Percentiles rank a stretch among this genome's conserved stretches.
Conservation (phyloP, 164 flowering plant species). For the Piper longum region DNA sequence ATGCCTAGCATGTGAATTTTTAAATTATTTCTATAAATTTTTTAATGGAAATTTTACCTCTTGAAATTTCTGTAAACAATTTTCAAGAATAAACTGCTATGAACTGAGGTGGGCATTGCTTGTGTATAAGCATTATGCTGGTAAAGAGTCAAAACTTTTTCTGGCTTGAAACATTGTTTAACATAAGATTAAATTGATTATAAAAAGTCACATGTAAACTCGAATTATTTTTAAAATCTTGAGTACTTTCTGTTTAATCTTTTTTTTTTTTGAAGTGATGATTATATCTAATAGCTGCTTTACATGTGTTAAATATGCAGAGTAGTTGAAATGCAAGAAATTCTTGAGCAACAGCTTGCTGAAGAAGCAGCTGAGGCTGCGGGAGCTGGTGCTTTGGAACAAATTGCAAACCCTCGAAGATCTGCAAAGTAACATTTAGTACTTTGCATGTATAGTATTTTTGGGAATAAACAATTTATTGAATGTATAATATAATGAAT, state of each 20-base stretch:
- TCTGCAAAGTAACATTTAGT: slow-evolving; percentile 43
- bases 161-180: background rate
- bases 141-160: background rate
- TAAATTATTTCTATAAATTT: too few relatives aligned
- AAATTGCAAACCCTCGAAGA: slow-evolving; percentile 73
- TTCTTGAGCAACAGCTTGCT: slow-evolving; percentile 84
- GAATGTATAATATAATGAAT: background rate
- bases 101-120: too few relatives aligned
- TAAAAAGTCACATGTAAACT: background rate
- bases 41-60: too few relatives aligned
- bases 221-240: too few relatives aligned
- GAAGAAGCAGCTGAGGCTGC: slow-evolving; percentile 99
- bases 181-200: background rate
- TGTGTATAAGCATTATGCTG: background rate
- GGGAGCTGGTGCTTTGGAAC: slow-evolving; percentile 79
- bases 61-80: too few relatives aligned
- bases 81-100: too few relatives aligned
- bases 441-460: background rate
- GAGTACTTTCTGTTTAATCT: background rate
- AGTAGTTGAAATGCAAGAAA: slow-evolving; percentile 99
- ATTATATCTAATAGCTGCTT: background rate
- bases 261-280: background rate
- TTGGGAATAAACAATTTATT: background rate
- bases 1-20: background rate
- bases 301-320: slow-evolving; percentile 19